Percentiles rank a stretch among this genome's conserved stretches.
These are phyloP conservation scores for Annulohypoxylon moriforme DNA, from an alignment of 495 filamentous ascomycete species.

Conservation along the genomic window DNA sequence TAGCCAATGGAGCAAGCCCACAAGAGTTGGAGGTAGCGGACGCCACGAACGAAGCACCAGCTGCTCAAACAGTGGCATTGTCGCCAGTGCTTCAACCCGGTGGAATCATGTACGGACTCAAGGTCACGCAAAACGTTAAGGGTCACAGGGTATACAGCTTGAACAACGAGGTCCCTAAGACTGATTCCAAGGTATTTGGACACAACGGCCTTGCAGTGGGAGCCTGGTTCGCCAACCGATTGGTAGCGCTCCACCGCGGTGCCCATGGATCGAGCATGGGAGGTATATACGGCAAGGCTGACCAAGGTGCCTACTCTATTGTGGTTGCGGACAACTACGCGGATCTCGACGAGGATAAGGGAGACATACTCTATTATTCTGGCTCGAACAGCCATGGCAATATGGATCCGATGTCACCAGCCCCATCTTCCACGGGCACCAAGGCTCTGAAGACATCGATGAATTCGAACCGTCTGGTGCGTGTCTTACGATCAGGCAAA, in stretches of 20 bases:
- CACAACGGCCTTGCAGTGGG: conserved; percentile 59
- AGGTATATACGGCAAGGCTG: conserved; percentile 58
- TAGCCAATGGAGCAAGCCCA: conserved; percentile 16
- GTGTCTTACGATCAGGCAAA: conserved; percentile 58
- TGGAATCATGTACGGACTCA: conserved; percentile 58
- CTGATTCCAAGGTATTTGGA: conserved; percentile 56
- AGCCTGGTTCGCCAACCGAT: conserved; percentile 64
- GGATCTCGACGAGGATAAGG: conserved; percentile 57
- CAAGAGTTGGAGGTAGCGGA: background rate
- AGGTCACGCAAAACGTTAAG: conserved; percentile 2
- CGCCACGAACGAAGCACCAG: background rate
- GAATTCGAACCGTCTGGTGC: conserved; percentile 48
- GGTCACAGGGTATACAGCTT: conserved; percentile 43
- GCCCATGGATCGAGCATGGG: conserved; percentile 59
- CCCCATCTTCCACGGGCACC: conserved; percentile 46
- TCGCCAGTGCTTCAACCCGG: conserved; percentile 44
- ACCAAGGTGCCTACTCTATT: conserved; percentile 59
- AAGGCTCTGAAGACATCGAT: conserved; percentile 52
- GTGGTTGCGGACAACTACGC: conserved; percentile 56
- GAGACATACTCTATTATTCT: conserved; percentile 60
- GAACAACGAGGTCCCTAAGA: conserved; percentile 36
- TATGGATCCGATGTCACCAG: conserved; percentile 27
- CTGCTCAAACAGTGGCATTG: conserved; percentile 30
- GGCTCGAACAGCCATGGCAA: conserved; percentile 54
- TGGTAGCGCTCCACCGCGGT: conserved; percentile 60